These are phyloP conservation scores for Iberis pinnata DNA, from an alignment of 345 rosid genomes.

Conservation along the genomic window DNA sequence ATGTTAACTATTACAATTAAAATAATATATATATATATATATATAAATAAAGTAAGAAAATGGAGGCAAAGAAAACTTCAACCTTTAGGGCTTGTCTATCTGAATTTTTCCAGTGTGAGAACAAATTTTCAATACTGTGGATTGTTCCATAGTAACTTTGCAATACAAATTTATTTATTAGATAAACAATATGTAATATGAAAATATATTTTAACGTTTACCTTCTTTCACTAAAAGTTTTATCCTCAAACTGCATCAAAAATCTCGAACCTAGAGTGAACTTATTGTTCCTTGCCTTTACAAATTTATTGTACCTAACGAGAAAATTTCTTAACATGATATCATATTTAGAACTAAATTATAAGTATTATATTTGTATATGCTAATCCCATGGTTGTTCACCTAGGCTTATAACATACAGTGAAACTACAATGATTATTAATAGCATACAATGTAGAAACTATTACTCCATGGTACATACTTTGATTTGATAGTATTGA, in stretches of 20 bases:
- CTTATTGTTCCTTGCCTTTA: slow-evolving; percentile 29
- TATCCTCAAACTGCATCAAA: slow-evolving; percentile 57
- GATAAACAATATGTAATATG: no score
- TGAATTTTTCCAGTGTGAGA: not conserved
- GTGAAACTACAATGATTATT: not conserved
- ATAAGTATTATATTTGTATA: no score
- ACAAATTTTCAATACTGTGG: not conserved
- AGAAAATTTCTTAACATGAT: slow-evolving; percentile 37
- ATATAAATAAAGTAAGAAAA: no score
- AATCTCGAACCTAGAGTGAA: slow-evolving; percentile 47
- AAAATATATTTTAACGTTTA: not conserved
- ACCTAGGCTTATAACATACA: not conserved
- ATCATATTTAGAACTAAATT: no score
- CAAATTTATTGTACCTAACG: no score
- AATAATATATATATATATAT: no score
- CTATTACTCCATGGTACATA: not conserved
- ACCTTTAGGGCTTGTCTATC: not conserved
- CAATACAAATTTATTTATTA: no score
- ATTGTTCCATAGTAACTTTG: not conserved
- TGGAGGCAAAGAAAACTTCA: no score
- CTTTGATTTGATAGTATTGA: not conserved
- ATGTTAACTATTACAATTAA: not conserved
- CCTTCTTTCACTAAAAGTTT: slow-evolving; percentile 25
- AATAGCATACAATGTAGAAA: not conserved
- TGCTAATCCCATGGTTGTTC: no score